Base-by-base conservation (phyloP, 495 filamentous ascomycete species). In the Lasiosphaeria ovina region DNA sequence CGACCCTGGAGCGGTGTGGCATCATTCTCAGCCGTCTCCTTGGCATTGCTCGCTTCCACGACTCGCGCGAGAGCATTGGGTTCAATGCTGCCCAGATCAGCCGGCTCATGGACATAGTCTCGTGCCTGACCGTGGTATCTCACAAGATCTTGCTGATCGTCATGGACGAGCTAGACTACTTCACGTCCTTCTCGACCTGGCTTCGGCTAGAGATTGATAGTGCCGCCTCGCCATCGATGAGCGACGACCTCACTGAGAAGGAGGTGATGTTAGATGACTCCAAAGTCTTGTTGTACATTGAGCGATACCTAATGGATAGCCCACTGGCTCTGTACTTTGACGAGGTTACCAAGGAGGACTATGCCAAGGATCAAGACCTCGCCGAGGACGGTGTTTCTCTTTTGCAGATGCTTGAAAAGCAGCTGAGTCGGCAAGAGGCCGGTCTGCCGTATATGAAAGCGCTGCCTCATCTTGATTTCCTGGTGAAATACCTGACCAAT, bases 21-120 rank as follows among this genome's bases (percentile, higher is more conserved):
- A 85, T 97, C n/a, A 84, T 96, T 24, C 81, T 93, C 54, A 90
- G 87, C 61, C 87, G 90, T 10, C 81, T 98, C 24, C 82, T 90
- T n/a, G 93, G 94, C 2, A 82, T 97, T 17, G 91, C 92, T 9
- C 86, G 85, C 66, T 96, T 92, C 70, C 85, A 89, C 61, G 85
- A 85, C 55, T 77, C 84, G n/a, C 85, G 82, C 45, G 82, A 83
- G 54, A 79, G 79, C 24, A 85, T 91, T 24, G 87, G 86, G 3
- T 82, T 91, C 24, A 85, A 84, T 2, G 69, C 72, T 33, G 64
- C 75, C 6, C 74, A 84, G 53, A 76, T 85, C 61, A 79, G 73
- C 54, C 76, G 67, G 51, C 62, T 86, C 35, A 73, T 89, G 61
- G 87, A 93, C 63, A 86, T 87, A n/a, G 77, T 91, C 34, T 83